Evolutionary conservation across 78 protist genomes (phyloP).

Genomic region (Parvularia atlantis): DNA sequence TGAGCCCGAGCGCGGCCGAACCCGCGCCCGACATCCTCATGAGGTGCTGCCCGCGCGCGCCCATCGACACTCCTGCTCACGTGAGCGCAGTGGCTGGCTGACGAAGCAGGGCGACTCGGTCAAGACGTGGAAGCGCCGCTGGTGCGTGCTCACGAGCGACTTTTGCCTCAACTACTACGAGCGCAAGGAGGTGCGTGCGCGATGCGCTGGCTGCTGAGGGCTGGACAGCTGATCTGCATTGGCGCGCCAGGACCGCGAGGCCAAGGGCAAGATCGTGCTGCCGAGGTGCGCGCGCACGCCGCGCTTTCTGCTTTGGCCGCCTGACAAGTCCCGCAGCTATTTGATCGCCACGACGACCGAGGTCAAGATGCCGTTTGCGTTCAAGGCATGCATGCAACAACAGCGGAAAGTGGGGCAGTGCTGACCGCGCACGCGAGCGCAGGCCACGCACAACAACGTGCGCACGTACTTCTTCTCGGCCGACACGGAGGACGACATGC

Average conservation of each 20-base stretch:
- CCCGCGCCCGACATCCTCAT: too few relatives aligned
- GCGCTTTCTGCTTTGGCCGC: too few relatives aligned
- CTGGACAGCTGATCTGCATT: neutral
- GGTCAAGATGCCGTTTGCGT: neutral
- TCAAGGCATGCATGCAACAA: too few relatives aligned
- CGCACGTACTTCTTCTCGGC: neutral
- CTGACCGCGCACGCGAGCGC: too few relatives aligned
- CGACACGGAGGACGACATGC: neutral
- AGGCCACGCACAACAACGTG: neutral
- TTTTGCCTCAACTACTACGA: neutral
- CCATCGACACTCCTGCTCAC: too few relatives aligned
- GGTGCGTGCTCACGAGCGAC: neutral
- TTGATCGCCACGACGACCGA: neutral
- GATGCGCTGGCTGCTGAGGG: neutral
- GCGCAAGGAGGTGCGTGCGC: neutral
- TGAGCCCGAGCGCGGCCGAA: too few relatives aligned
- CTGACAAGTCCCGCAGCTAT: too few relatives aligned
- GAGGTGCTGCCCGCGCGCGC: too few relatives aligned
- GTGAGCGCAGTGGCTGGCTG: too few relatives aligned
- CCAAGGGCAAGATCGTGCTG: neutral
- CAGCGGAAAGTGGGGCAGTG: too few relatives aligned
- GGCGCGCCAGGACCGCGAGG: neutral
- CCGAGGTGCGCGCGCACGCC: neutral
- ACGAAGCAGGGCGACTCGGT: neutral
- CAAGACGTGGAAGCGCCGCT: constrained; percentile 6